These are phyloP conservation scores for Fusarium citri DNA, from an alignment of 2,329 filamentous ascomycete species.

Conservation along the genomic window DNA sequence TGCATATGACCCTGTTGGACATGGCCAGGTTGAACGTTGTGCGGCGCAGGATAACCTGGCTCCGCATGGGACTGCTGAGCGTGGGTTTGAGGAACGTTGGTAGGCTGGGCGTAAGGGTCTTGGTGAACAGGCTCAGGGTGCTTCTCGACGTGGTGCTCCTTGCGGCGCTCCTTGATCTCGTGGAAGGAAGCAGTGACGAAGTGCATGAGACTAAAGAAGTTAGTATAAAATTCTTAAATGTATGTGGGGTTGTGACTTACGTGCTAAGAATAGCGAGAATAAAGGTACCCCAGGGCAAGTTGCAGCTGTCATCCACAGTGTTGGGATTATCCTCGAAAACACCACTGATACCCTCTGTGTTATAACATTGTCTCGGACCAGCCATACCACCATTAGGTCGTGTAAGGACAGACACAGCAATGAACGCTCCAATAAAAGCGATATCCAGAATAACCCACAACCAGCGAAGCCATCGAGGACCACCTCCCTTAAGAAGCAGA, in stretches of 20 bases:
- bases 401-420: conserved; percentile 17
- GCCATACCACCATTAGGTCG: conserved; percentile 12
- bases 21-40: neutral
- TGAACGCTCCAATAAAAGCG: conserved; percentile 22
- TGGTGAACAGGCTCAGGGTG: neutral
- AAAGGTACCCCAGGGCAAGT: conserved; percentile 29
- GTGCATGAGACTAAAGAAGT: conserved; percentile 2
- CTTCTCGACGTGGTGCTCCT: neutral
- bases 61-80: neutral
- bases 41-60: neutral
- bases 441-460: conserved; percentile 20
- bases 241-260: neutral
- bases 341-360: neutral
- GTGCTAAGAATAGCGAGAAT: conserved; percentile 30
- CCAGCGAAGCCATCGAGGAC: conserved; percentile 29
- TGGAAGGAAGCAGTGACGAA: conserved; percentile 22
- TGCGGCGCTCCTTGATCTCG: conserved; percentile 8
- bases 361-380: conserved; percentile 18
- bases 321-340: neutral
- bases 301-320: neutral
- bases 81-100: neutral
- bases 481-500: conserved; percentile 12
- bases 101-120: neutral
- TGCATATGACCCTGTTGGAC: neutral
- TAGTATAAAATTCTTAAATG: fast-evolving